Base-by-base conservation (phyloP, 2,329 filamentous ascomycete species). In the Fusarium ramigenum region DNA sequence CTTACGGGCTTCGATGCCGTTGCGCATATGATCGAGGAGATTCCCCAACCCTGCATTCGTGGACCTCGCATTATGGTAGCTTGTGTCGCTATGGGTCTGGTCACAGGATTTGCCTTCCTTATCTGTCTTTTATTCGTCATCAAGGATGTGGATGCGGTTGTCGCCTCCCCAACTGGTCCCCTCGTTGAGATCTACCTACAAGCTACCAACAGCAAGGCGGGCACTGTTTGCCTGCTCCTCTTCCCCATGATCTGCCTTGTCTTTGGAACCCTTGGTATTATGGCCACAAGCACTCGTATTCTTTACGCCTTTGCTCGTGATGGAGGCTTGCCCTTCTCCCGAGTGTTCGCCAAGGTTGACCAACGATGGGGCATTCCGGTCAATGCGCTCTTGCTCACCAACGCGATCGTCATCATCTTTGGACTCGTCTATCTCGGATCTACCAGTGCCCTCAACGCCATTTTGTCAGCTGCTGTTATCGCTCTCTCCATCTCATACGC, bases 141-240 rank as follows among this genome's bases (percentile, higher is more conserved):
- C n/a, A 37, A 52, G 1, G 49, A 52, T 0, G 32, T 52, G 0
- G 32, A 37, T 0, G 49, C 32, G 0, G 49, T 52, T 4, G 49
- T 52, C 9, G 49, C 49, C 4, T 52, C 49, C 0, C 32, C 32
- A 11, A 37, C 32, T 1, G 49, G 49, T 7, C 49, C 49, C 6
- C 49, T 52, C 18, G 49, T 52, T 1, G 49, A 52, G 49, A 52
- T 52, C 18, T 52, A 37, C 32, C n/a, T 52, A 0, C 49, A 52
- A 11, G 49, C 49, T 0, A 52, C 49, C 0, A 52, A 37, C 32
- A 52, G 49, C 9, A 52, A 52, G 12, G 49, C 49, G 0, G n/a
- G 49, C 5, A 52, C 49, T 36, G 49, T 52, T 21, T 52, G 32
- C 12, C 49, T 52, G 2, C 4, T 52, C 0, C 49, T 52, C 1